phyloP scores from a whole-genome alignment of 305 asterid genomes.

The Solanum chacoense region DNA sequence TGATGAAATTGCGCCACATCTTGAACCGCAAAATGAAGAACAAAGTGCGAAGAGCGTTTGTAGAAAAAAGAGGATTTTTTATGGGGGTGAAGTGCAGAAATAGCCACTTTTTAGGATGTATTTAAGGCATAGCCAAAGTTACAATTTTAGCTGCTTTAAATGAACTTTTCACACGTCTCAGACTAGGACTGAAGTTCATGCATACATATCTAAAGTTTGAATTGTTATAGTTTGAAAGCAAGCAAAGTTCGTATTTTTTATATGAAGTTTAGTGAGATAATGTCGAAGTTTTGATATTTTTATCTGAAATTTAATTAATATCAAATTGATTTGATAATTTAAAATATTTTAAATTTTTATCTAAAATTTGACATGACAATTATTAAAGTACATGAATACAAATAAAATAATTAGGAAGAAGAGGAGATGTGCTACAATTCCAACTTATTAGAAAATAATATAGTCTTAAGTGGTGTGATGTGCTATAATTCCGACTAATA shows the following conservation, averaged over 20 bases:
- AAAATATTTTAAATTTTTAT: too few species aligned
- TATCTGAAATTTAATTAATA: too few species aligned
- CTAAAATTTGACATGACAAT: fast-evolving
- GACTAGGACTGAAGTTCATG: neutral
- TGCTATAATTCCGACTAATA: neutral
- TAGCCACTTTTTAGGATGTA: neutral
- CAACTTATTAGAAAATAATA: neutral
- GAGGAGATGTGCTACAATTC: neutral
- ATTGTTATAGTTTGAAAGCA: neutral
- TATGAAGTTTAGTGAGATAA: neutral
- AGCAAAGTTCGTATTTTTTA: neutral
- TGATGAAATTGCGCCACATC: neutral
- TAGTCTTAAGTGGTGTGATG: neutral
- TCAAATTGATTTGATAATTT: too few species aligned
- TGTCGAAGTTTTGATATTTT: fast-evolving
- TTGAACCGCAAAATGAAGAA: neutral
- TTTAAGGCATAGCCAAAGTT: neutral
- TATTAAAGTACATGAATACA: too few species aligned
- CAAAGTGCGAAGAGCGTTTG: neutral
- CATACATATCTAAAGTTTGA: neutral
- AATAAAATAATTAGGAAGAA: too few species aligned
- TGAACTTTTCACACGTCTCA: neutral
- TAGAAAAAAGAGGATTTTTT: neutral
- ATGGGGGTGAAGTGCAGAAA: neutral
- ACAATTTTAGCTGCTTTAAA: neutral